A percentile compares a stretch with the other conserved stretches of the same genome.
phyloP scores from a whole-genome alignment of 202 grass and related monocot species.

The Carex arenaria region DNA sequence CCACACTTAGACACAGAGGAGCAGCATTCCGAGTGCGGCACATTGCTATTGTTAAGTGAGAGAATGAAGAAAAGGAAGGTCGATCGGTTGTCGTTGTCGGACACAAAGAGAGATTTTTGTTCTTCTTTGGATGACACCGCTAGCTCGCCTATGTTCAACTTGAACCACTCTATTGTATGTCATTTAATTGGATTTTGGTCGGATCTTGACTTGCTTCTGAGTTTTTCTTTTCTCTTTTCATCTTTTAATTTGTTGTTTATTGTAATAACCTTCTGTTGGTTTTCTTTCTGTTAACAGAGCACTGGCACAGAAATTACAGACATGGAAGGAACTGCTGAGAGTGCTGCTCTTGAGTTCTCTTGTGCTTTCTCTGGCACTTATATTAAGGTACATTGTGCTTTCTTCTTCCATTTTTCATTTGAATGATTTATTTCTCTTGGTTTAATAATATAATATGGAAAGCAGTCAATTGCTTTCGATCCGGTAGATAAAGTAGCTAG shows the following conservation, averaged over 20 bases:
- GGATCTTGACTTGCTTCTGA: not conserved
- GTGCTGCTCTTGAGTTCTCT: slow-evolving; percentile 5
- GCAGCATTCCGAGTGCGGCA: not conserved
- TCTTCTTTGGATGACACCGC: slow-evolving; percentile 12
- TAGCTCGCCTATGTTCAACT: slow-evolving; percentile 1
- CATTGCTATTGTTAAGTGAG: not conserved
- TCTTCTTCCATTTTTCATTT: not conserved
- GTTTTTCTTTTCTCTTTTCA: not conserved
- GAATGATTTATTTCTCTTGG: not conserved
- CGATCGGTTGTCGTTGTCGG: not conserved
- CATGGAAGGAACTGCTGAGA: not conserved
- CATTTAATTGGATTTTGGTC: not conserved
- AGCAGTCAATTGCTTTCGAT: not conserved
- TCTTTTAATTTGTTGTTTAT: not conserved
- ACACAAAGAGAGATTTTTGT: not conserved
- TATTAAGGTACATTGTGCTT: slow-evolving; percentile 14
- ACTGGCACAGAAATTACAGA: not conserved
- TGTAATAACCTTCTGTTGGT: not conserved
- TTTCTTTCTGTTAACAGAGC: not conserved
- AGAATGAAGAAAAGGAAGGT: slow-evolving; percentile 8
- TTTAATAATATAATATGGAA: no score
- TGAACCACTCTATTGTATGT: slow-evolving; percentile 4
- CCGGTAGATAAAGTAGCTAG: no score
- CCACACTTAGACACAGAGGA: slow-evolving; percentile 35
- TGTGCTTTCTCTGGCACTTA: slow-evolving; percentile 11